Percentiles rank a stretch among this genome's conserved stretches.
Conservation (phyloP, 2,329 filamentous ascomycete genomes). For the Intubia oerlemansii region DNA sequence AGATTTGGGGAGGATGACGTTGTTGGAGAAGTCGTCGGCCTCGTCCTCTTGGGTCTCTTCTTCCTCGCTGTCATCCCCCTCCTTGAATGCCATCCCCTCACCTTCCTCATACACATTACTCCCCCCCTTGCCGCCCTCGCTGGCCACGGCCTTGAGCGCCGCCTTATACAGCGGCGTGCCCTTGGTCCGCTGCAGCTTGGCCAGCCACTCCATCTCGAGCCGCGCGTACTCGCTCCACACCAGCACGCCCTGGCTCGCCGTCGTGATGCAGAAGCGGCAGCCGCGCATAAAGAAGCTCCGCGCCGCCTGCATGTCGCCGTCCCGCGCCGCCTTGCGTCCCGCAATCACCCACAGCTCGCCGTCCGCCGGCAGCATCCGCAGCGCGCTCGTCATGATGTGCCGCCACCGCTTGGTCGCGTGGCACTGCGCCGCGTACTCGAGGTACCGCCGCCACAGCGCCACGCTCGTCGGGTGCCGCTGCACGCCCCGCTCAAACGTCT, state of each 20-base stretch:
- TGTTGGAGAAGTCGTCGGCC: constrained; percentile 25
- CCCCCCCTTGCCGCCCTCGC: constrained; percentile 18
- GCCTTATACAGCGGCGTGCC: constrained; percentile 15
- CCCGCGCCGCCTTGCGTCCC: constrained; percentile 51
- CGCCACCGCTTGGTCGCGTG: constrained; percentile 46
- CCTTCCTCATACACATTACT: constrained; percentile 17
- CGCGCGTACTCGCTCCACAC: constrained; percentile 84
- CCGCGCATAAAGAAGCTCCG: constrained; percentile 74
- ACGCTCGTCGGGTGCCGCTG: constrained; percentile 65
- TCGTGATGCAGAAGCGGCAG: constrained; percentile 60
- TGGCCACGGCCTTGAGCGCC: constrained; percentile 2
- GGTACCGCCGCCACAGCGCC: constrained; percentile 74
- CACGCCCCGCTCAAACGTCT: constrained; percentile 72
- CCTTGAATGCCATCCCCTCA: constrained; percentile 25
- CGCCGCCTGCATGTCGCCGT: constrained; percentile 74
- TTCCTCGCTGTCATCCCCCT: constrained; percentile 20
- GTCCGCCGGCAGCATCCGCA: constrained; percentile 72
- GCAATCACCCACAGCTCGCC: constrained; percentile 74
- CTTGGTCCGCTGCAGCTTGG: constrained; percentile 55
- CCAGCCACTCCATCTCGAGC: constrained; percentile 81
- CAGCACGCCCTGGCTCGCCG: constrained; percentile 25
- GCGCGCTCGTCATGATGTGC: constrained; percentile 40
- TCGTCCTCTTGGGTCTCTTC: no score
- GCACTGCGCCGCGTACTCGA: constrained; percentile 54
- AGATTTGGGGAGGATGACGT: constrained; percentile 20